Base-by-base conservation (phyloP, 345 rosid genomes). In the Salix purpurea region DNA sequence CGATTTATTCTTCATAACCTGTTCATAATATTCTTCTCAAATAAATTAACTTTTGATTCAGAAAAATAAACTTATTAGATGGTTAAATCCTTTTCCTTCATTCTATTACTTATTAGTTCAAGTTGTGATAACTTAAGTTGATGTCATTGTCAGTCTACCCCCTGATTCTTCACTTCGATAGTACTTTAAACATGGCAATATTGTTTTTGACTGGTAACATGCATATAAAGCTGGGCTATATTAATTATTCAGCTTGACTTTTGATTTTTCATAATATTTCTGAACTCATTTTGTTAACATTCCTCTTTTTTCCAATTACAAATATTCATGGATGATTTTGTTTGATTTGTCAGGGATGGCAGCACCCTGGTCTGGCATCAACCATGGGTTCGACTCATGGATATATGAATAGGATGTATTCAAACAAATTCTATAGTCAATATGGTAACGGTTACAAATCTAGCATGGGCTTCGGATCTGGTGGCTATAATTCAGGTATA, bases 401-500 rank as follows among this genome's bases (percentile, higher is more conserved):
- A 21, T 90, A 48, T 71, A 56, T 86, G 71, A 91, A 88, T 83
- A 87, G 91, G 86, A 72, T 90, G 86, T 89, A 89, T 79, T 89
- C 88, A 6, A 91, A 79, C 89, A 94, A 91, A 83, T 46, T 85
- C 30, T 92, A 87, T 75, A 85, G 90, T 54, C 96, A 89, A 72
- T 91, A 87, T 85, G 96, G 91, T 5, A 86, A 82, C 83, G 64
- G 91, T 2, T 84, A 82, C 46, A 83, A 92, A 81, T 84, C 97
- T 68, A 90, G 91, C 28, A 77, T 89, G 87, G 88, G 92, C 26
- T 90, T 78, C 83, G 94, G 94, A 40, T 80, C 91, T n/a, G 79
- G 83, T 79, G 93, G 88, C 50, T 94, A 88, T 88, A 96, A 91
- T 79, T 76, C 88, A 39, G 83, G 91, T 80, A 54, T 89, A 68